These are phyloP conservation scores for Diplodia mutila DNA, from an alignment of 2,329 filamentous ascomycete species.

Conservation along the genomic window DNA sequence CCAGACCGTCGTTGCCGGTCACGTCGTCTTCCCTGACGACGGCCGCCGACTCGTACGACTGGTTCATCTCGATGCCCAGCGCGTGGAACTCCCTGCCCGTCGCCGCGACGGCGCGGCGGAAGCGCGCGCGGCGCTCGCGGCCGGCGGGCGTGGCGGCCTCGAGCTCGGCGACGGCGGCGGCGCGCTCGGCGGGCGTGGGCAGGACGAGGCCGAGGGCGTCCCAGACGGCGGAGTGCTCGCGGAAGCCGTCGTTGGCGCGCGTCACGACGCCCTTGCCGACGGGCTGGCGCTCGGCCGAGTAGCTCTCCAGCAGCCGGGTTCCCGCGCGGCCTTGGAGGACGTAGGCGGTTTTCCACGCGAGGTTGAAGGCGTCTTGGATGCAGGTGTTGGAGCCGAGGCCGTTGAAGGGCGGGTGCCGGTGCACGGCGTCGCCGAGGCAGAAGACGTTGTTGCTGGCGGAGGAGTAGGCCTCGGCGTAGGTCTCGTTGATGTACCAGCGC, in stretches of 20 bases:
- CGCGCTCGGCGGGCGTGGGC: conserved; percentile 46
- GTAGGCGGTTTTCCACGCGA: conserved; percentile 45
- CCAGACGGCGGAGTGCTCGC: conserved; percentile 55
- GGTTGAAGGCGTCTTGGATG: conserved; percentile 45
- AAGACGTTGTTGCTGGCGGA: conserved; percentile 29
- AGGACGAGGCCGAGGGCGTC: conserved; percentile 52
- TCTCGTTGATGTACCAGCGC: conserved; percentile 29
- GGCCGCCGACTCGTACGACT: conserved; percentile 56
- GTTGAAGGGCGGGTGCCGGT: conserved; percentile 34
- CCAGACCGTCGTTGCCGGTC: conserved; percentile 35
- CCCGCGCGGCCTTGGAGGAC: conserved; percentile 36
- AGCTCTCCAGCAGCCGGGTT: conserved; percentile 35
- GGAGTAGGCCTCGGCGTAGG: conserved; percentile 27
- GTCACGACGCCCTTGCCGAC: conserved; percentile 51
- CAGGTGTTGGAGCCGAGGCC: conserved; percentile 36
- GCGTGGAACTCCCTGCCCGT: conserved; percentile 59
- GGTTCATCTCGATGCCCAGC: conserved; percentile 64
- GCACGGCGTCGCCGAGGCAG: conserved; percentile 31
- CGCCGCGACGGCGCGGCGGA: conserved; percentile 49
- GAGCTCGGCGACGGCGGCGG: conserved; percentile 47
- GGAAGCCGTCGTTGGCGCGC: conserved; percentile 61
- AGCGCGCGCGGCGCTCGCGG: conserved; percentile 41
- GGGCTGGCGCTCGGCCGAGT: conserved; percentile 41
- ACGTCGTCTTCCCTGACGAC: conserved; percentile 52
- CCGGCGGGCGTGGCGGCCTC: conserved; percentile 45